A percentile compares a stretch with the other conserved stretches of the same genome.
These are phyloP conservation scores for Protea cynaroides DNA, from an alignment of 164 flowering plant genomes.

Conservation along the genomic window DNA sequence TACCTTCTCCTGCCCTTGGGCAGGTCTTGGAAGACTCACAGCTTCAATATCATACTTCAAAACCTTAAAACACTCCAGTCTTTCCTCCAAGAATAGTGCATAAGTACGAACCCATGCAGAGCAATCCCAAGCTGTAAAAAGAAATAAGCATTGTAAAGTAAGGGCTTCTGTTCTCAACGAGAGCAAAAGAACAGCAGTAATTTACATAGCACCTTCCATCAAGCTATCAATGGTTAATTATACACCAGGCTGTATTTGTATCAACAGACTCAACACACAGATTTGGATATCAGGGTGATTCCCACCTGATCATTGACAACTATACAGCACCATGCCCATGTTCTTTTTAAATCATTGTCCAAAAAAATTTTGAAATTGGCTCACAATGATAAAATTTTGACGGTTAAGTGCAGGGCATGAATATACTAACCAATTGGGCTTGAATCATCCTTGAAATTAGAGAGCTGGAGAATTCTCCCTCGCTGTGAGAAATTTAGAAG, in stretches of 20 bases:
- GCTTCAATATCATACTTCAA: conserved; percentile 74
- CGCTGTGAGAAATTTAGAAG: conserved; percentile 54
- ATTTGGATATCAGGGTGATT: too few relatives aligned
- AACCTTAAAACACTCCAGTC: conserved; percentile 65
- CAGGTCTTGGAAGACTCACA: conserved; percentile 59
- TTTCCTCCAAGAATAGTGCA: conserved; percentile 67
- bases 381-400: background rate
- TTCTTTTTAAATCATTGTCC: too few relatives aligned
- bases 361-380: background rate
- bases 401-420: background rate
- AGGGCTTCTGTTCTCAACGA: background rate
- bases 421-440: conserved; percentile 53
- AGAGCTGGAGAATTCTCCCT: conserved; percentile 55
- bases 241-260: too few relatives aligned
- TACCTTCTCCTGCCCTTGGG: conserved; percentile 66
- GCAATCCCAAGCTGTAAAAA: conserved; percentile 72
- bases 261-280: too few relatives aligned
- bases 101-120: conserved; percentile 84
- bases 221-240: too few relatives aligned
- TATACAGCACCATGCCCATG: too few relatives aligned
- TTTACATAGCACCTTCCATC: too few relatives aligned
- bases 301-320: too few relatives aligned
- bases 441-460: conserved; percentile 79
- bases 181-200: background rate
- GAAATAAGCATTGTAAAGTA: background rate